Evolutionary conservation across 441 rosid genomes (phyloP).

Genomic region (Metrosideros polymorpha): DNA sequence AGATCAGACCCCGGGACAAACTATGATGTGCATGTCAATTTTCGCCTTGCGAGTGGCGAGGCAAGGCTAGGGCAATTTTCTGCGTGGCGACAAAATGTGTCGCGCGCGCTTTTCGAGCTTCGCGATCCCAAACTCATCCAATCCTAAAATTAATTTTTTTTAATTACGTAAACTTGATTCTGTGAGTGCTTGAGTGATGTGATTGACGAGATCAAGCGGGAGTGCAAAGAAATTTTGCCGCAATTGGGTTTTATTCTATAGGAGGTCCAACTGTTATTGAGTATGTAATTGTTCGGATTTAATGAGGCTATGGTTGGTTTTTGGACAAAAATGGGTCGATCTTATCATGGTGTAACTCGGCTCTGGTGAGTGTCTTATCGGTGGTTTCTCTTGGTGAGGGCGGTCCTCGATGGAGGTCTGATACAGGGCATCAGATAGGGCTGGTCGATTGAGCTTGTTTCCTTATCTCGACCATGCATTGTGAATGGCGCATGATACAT

Average conservation of each 20-base stretch:
- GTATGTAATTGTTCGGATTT: not conserved
- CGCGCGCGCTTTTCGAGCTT: not conserved
- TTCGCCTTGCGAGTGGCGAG: not conserved
- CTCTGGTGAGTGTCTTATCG: slow-evolving; percentile 1
- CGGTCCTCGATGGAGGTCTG: slow-evolving; percentile 19
- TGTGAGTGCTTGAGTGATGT: not conserved
- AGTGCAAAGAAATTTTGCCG: not conserved
- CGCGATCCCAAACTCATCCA: not conserved
- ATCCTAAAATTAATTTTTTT: not conserved
- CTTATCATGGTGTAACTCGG: not conserved
- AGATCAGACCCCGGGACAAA: not conserved
- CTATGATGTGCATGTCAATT: not conserved
- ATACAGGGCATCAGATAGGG: slow-evolving; percentile 11
- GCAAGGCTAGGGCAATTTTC: not conserved
- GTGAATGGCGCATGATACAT: not conserved
- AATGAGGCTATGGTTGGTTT: not conserved
- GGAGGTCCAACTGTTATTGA: too few species aligned
- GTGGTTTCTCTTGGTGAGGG: not conserved
- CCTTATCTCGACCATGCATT: not conserved
- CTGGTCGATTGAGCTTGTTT: not conserved
- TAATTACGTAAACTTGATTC: not conserved
- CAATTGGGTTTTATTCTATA: not conserved
- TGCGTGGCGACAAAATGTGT: not conserved
- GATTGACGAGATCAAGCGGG: not conserved
- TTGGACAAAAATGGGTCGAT: not conserved